Conservation (phyloP, 352 stramenopile genomes). For the Phytophthora nicotianae region DNA sequence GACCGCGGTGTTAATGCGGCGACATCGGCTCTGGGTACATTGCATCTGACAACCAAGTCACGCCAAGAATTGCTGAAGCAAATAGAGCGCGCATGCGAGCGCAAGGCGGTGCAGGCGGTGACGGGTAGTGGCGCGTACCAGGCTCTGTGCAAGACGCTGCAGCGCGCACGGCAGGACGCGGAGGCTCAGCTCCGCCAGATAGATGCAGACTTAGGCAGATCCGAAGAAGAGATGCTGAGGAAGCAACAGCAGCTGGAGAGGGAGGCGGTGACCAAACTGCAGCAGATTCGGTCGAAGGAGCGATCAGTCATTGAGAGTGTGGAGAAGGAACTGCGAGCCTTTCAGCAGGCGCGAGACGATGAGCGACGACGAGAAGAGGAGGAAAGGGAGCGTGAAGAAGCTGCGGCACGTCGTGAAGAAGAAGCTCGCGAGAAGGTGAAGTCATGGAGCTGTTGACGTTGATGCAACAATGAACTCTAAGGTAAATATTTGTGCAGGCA, state of each 20-base stretch:
- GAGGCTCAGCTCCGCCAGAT: conserved; percentile 46
- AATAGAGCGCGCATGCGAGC: conserved; percentile 68
- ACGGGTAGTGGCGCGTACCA: conserved; percentile 63
- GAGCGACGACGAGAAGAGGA: conserved; percentile 40
- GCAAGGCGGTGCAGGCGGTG: conserved; percentile 58
- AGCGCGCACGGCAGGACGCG: conserved; percentile 57
- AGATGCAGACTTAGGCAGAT: conserved; percentile 11
- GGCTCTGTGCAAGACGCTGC: conserved; percentile 62
- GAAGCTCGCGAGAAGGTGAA: conserved; percentile 46
- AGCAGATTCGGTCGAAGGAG: conserved; percentile 49
- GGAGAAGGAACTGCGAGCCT: conserved; percentile 55
- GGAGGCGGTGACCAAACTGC: conserved; percentile 38
- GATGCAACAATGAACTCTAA: conserved; percentile 1
- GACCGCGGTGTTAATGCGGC: conserved; percentile 15
- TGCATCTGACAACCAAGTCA: conserved; percentile 37
- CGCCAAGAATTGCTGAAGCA: conserved; percentile 66
- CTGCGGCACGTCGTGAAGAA: conserved; percentile 32
- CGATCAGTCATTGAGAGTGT: conserved; percentile 46
- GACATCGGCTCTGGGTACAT: conserved; percentile 22
- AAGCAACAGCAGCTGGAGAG: conserved; percentile 46
- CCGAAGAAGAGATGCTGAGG: conserved; percentile 20
- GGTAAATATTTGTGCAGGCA: conserved; percentile 2
- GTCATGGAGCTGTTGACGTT: not conserved
- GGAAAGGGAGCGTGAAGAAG: conserved; percentile 41
- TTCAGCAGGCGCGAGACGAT: conserved; percentile 44